A percentile compares a stretch with the other conserved stretches of the same genome.
phyloP scores from a whole-genome alignment of 2,329 filamentous ascomycete genomes.

The Colletotrichum tabaci region DNA sequence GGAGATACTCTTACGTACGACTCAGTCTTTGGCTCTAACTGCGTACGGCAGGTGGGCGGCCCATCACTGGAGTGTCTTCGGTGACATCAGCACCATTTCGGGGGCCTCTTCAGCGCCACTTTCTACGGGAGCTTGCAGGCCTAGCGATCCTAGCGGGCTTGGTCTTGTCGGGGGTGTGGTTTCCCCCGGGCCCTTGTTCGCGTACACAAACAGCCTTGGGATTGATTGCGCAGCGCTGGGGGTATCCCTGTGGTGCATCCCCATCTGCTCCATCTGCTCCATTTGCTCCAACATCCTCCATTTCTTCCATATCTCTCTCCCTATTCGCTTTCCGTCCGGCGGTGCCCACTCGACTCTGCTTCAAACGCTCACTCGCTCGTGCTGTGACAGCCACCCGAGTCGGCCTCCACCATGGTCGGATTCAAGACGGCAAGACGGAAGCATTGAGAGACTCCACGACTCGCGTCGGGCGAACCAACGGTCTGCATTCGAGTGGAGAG shows the following conservation, averaged over 20 bases:
- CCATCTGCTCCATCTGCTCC: slow-evolving; percentile 35
- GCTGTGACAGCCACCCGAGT: slow-evolving; percentile 28
- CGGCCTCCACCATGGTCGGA: slow-evolving; percentile 33
- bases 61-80: slow-evolving; percentile 33
- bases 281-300: slow-evolving; percentile 36
- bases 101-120: slow-evolving; percentile 23
- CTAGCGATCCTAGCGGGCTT: slow-evolving; percentile 39
- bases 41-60: slow-evolving; percentile 26
- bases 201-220: slow-evolving; percentile 25
- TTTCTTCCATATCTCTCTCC: slow-evolving; percentile 19
- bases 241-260: slow-evolving; percentile 17
- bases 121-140: slow-evolving; percentile 38
- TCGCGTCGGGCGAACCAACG: slow-evolving; percentile 30
- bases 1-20: slow-evolving; percentile 41
- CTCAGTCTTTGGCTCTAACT: slow-evolving; percentile 18
- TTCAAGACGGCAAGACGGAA: slow-evolving; percentile 41
- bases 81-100: slow-evolving; percentile 38
- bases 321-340: slow-evolving; percentile 27
- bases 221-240: slow-evolving; percentile 16
- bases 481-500: slow-evolving; percentile 30
- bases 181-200: slow-evolving; percentile 7
- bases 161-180: slow-evolving; percentile 35
- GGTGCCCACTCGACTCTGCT: slow-evolving; percentile 18
- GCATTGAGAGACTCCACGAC: slow-evolving; percentile 37
- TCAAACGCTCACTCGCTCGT: slow-evolving; percentile 34